Percentiles rank a stretch among this genome's conserved stretches.
phyloP scores from a whole-genome alignment of 495 filamentous ascomycete species.

The Monascus purpureus region DNA sequence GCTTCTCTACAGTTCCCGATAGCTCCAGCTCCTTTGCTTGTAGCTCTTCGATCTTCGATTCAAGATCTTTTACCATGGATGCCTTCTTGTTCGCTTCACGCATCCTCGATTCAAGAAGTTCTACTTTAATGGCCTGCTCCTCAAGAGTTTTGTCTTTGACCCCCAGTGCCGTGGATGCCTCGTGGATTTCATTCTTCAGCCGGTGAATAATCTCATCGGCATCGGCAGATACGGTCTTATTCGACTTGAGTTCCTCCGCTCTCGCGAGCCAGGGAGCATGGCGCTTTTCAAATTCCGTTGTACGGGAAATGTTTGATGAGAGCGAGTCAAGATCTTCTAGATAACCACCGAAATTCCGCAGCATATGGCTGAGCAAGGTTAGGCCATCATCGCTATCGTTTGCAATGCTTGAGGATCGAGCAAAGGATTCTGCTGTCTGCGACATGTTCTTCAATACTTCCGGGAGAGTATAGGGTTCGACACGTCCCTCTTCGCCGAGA shows the following conservation, averaged over 20 bases:
- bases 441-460: constrained; percentile 52
- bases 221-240: constrained; percentile 63
- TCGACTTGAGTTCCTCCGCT: constrained; percentile 59
- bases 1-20: constrained; percentile 20
- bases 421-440: constrained; percentile 30
- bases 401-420: constrained; percentile 14
- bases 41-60: constrained; percentile 49
- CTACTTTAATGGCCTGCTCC: constrained; percentile 59
- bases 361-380: constrained; percentile 48
- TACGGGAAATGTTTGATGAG: constrained; percentile 61
- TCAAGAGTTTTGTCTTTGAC: constrained; percentile 92
- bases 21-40: constrained; percentile 25
- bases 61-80: constrained; percentile 33
- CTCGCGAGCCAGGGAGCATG: constrained; percentile 75
- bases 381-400: constrained; percentile 46
- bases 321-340: constrained; percentile 61
- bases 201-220: constrained; percentile 65
- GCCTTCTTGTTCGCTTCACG: constrained; percentile 39
- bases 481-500: constrained; percentile 61
- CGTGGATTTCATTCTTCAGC: constrained; percentile 61
- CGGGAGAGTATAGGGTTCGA: constrained; percentile 46
- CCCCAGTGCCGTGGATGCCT: constrained; percentile 43
- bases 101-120: constrained; percentile 39
- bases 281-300: constrained; percentile 69
- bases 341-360: constrained; percentile 48